Base-by-base conservation (phyloP, 148 eudicot species). In the Nepenthes mirabilis region DNA sequence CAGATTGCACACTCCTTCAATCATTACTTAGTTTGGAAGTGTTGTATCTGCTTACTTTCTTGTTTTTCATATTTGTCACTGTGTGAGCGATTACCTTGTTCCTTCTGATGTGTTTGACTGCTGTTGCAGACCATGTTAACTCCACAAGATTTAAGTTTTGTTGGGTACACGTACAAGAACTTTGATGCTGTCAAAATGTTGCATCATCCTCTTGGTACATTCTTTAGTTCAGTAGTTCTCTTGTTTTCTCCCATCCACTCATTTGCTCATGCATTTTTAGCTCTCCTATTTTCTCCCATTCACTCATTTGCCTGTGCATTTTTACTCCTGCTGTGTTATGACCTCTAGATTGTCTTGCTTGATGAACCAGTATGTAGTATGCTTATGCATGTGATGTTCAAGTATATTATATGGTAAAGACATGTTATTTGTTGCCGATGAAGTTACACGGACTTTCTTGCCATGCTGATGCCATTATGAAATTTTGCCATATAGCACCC, bases 131-230 rank as follows among this genome's bases (percentile, higher is more conserved):
- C 64, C 64, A 57, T 76, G 71, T 58, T 70, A 64, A 78, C 70
- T 74, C 75, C 75, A 33, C 63, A 76, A 57, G 90, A 84, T 55
- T 65, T 84, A 57, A 81, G 74, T 64, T 84, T 84, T 61, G 80
- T 81, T 59, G 90, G 90, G 12, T 84, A 80, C 54, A 83, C 85
- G 23, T 83, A 78, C 78, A 75, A 82, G 63, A 78, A 74, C 51
- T 83, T 83, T 64, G 85, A 75, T 47, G 77, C 79, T 36, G 70
- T 83, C 58, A 81, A 76, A 72, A 74, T 75, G 43, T 35, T 49
- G 45, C 73, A 59, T 4, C 64, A 65, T 52, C 60, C 58, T 55
- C 54, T 54, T 11, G 80, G 80, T 81, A 70, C n/a, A 68, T 62
- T n/a, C 50, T 59, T 52, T 64, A 34, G 45, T 11, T 5, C 61